Percentiles rank a stretch among this genome's conserved stretches.
phyloP scores from a whole-genome alignment of 2,329 filamentous ascomycete genomes.

The Penicillium capsulatum region DNA sequence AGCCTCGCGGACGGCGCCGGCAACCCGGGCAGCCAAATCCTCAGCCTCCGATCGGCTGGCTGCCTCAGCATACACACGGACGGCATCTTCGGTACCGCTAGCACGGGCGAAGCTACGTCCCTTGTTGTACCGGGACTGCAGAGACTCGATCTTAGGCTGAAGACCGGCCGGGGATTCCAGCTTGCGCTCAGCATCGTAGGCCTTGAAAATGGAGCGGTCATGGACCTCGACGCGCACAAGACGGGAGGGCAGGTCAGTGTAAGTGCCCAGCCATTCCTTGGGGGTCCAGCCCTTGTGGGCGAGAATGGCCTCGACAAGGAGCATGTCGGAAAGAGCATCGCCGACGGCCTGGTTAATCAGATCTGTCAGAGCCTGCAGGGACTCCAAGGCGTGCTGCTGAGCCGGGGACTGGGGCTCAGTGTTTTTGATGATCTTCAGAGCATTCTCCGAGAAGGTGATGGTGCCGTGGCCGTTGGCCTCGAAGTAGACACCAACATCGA shows the following conservation, averaged over 20 bases:
- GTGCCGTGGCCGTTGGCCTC: slow-evolving; percentile 98
- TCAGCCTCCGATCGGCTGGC: slow-evolving; percentile 85
- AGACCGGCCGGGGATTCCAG: slow-evolving; percentile 73
- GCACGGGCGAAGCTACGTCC: slow-evolving; percentile 88
- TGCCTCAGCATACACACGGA: slow-evolving; percentile 93
- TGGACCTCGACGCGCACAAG: slow-evolving; percentile 88
- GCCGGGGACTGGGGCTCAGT: slow-evolving; percentile 84
- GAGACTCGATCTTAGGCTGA: slow-evolving; percentile 79
- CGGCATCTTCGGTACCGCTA: slow-evolving; percentile 92
- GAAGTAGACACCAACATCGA: slow-evolving; percentile 96
- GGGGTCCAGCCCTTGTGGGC: slow-evolving; percentile 91
- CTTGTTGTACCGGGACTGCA: slow-evolving; percentile 85
- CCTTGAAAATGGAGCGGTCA: slow-evolving; percentile 83
- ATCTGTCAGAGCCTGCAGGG: slow-evolving; percentile 75
- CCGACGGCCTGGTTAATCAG: slow-evolving; percentile 98
- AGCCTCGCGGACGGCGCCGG: slow-evolving; percentile 64
- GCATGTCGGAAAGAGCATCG: slow-evolving; percentile 90
- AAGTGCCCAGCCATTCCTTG: slow-evolving; percentile 87
- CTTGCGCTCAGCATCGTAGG: slow-evolving; percentile 86
- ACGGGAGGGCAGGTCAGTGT: slow-evolving; percentile 89
- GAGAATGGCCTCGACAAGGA: slow-evolving; percentile 92
- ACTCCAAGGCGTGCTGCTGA: slow-evolving; percentile 83
- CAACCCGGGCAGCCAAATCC: slow-evolving; percentile 80
- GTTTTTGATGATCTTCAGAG: slow-evolving; percentile 70
- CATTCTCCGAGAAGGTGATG: slow-evolving; percentile 84